Percentiles rank a stretch among this genome's conserved stretches.
phyloP scores from a whole-genome alignment of 345 rosid genomes.

The Aquilaria yunnanensis region DNA sequence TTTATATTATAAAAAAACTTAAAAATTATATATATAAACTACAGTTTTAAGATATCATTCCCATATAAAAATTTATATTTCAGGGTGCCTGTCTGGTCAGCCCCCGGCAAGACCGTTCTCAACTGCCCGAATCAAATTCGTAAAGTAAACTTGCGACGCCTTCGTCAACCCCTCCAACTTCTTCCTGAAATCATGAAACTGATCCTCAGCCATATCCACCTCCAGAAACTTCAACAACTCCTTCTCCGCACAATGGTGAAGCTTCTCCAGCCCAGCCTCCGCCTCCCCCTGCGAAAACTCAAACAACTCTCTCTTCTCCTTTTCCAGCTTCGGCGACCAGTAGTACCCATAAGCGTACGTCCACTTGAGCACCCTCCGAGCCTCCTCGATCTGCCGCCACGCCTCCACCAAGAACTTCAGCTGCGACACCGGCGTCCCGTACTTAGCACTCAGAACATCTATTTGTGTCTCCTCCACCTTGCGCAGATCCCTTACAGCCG shows the following conservation, averaged over 20 bases:
- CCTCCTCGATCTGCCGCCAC: constrained; percentile 29
- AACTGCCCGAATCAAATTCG: too few relatives aligned
- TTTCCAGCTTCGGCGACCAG: constrained; percentile 13
- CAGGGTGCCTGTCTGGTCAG: too few relatives aligned
- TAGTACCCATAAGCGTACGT: constrained; percentile 29
- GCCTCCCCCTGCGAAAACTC: constrained; percentile 40
- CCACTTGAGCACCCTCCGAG: constrained; percentile 31
- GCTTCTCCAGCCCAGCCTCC: constrained; percentile 25
- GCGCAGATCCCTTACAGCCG: constrained; percentile 11
- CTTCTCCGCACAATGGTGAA: constrained; percentile 26
- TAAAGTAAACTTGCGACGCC: constrained; percentile 9
- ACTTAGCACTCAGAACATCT: constrained; percentile 4
- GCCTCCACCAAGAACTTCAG: constrained; percentile 23
- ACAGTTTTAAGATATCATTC: too few relatives aligned
- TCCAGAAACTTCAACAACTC: constrained; percentile 16
- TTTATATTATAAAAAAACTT: too few relatives aligned
- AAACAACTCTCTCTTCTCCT: constrained; percentile 22
- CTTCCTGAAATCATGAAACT: constrained; percentile 12
- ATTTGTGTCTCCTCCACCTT: background rate
- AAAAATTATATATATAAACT: too few relatives aligned
- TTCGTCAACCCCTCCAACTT: constrained; percentile 15
- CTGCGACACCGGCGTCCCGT: background rate
- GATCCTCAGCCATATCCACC: background rate
- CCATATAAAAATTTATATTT: too few relatives aligned
- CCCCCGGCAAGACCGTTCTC: too few relatives aligned